Percentiles rank a stretch among this genome's conserved stretches.
These are phyloP conservation scores for Hygrophorus russula DNA, from an alignment of 768 basidiomycete genomes.

Conservation along the genomic window DNA sequence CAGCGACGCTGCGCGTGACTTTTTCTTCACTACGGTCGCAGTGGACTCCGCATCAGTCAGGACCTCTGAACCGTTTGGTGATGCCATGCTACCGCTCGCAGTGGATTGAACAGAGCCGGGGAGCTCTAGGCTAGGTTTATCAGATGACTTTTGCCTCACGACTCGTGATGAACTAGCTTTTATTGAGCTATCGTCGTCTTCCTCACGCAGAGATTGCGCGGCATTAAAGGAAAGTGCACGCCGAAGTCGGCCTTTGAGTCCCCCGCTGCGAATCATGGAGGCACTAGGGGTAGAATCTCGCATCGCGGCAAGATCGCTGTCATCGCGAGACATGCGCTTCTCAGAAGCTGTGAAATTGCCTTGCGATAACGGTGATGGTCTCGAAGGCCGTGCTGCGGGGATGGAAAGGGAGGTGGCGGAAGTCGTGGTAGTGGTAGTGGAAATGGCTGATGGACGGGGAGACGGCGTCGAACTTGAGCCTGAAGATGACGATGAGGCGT, in stretches of 20 bases:
- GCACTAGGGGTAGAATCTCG: slow-evolving; percentile 28
- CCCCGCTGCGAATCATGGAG: slow-evolving; percentile 42
- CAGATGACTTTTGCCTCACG: neutral
- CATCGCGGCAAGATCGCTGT: slow-evolving; percentile 56
- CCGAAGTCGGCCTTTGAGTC: slow-evolving; percentile 68
- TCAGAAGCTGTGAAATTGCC: slow-evolving; percentile 51
- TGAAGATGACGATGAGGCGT: slow-evolving; percentile 36
- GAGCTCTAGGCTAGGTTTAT: no score
- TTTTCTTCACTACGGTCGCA: slow-evolving; percentile 52
- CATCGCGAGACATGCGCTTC: slow-evolving; percentile 69
- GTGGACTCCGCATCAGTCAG: slow-evolving; percentile 30
- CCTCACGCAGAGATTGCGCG: slow-evolving; percentile 42
- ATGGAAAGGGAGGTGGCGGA: slow-evolving; percentile 15
- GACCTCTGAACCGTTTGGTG: slow-evolving; percentile 4
- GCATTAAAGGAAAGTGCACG: slow-evolving; percentile 64
- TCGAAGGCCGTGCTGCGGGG: slow-evolving; percentile 25
- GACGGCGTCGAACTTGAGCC: slow-evolving; percentile 22
- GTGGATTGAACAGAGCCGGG: no score
- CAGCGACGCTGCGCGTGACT: slow-evolving; percentile 57
- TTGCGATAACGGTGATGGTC: slow-evolving; percentile 65
- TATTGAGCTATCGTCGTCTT: slow-evolving; percentile 28
- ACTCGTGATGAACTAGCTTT: slow-evolving; percentile 22
- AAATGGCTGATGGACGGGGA: slow-evolving; percentile 22
- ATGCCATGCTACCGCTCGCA: no score
- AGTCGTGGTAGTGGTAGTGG: slow-evolving; percentile 23